Percentiles rank a stretch among this genome's conserved stretches.
Conservation (phyloP, 164 flowering plant genomes). For the Brasenia schreberi region DNA sequence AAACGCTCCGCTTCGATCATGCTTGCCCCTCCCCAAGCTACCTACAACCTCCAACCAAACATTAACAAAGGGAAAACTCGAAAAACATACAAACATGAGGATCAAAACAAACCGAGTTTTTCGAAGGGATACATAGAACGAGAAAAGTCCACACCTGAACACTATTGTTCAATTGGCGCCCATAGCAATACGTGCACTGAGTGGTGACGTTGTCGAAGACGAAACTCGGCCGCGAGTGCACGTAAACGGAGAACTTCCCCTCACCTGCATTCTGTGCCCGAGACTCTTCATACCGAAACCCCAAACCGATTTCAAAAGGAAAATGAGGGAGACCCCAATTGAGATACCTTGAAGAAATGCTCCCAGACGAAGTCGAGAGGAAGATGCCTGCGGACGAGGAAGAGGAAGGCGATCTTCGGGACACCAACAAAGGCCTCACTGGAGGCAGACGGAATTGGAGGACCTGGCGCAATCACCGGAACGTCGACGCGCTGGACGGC, state of each 20-base stretch:
- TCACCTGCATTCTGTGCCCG: conserved; percentile 24
- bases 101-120: too few species aligned
- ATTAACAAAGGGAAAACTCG: too few species aligned
- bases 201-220: conserved; percentile 67
- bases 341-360: conserved; percentile 59
- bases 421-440: conserved; percentile 12
- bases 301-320: neutral
- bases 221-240: conserved; percentile 82
- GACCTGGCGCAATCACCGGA: neutral
- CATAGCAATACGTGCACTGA: conserved; percentile 48
- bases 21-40: conserved; percentile 84
- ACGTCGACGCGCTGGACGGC: conserved; percentile 3
- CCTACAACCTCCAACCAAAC: conserved; percentile 23
- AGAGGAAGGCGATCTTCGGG: conserved; percentile 73
- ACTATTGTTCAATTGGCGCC: conserved; percentile 56
- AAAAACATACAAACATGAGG: too few species aligned
- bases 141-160: conserved; percentile 31
- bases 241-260: conserved; percentile 51
- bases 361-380: conserved; percentile 98
- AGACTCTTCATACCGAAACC: neutral
- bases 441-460: conserved; percentile 6
- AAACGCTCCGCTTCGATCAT: conserved; percentile 88
- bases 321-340: neutral
- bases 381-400: conserved; percentile 49
- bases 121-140: too few species aligned